Evolutionary conservation across 179 eudicot genomes (phyloP).

Genomic region (Nepenthes alata): DNA sequence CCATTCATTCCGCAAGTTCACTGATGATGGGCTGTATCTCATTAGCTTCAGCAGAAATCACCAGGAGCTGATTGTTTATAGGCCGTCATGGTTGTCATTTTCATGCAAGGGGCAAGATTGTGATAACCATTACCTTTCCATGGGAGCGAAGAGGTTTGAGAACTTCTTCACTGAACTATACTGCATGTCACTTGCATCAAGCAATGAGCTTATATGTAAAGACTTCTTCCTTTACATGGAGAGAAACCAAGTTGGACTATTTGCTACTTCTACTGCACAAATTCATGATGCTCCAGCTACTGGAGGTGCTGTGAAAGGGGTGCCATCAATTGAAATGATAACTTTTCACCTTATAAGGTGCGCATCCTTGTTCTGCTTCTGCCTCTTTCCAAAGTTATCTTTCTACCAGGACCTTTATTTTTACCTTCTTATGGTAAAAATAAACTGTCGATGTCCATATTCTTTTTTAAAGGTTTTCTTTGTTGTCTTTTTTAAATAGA

Average conservation of each 20-base stretch:
- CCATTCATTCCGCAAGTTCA: constrained; percentile 80
- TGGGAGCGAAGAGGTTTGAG: constrained; percentile 57
- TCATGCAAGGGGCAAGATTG: constrained; percentile 62
- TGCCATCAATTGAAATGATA: constrained; percentile 82
- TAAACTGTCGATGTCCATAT: neutral
- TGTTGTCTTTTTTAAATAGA: constrained; percentile 27
- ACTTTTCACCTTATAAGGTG: constrained; percentile 87
- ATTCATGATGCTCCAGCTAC: constrained; percentile 69
- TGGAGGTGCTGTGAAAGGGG: constrained; percentile 75
- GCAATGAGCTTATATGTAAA: constrained; percentile 76
- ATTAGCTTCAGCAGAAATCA: constrained; percentile 77
- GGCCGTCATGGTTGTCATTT: constrained; percentile 76
- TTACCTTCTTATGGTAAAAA: neutral
- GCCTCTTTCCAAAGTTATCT: constrained; percentile 6
- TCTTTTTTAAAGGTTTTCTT: neutral
- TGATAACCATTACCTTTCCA: constrained; percentile 50
- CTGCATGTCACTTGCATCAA: constrained; percentile 58
- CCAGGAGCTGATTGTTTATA: constrained; percentile 77
- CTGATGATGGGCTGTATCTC: constrained; percentile 85
- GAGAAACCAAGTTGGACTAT: constrained; percentile 62
- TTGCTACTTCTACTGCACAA: constrained; percentile 93
- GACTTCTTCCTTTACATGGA: constrained; percentile 89
- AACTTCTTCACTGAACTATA: constrained; percentile 77
- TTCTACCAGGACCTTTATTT: constrained; percentile 20
- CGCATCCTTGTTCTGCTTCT: constrained; percentile 9